Base-by-base conservation (phyloP, 805 yeast genomes). In the Myxozyma sirexii region DNA sequence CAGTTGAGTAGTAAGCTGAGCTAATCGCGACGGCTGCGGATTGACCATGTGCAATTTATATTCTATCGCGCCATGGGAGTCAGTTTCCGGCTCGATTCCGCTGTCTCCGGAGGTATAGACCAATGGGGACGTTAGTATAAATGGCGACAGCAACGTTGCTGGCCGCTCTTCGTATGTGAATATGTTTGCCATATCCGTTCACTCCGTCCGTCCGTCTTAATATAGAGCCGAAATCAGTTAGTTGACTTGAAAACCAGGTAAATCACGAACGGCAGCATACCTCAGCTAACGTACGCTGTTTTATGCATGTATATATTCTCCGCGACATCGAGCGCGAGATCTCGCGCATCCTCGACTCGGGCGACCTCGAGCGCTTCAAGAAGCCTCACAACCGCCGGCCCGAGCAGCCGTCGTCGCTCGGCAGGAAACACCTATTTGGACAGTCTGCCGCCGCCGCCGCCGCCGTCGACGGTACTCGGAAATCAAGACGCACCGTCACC, bases 261-360 rank as follows among this genome's bases (percentile, higher is more conserved):
- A 17, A n/a, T n/a, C n/a, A n/a, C n/a, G n/a, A n/a, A n/a, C n/a
- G n/a, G n/a, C n/a, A n/a, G n/a, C n/a, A 6, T 17, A 38, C 48
- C 35, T 44, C 48, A 44, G 35, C 33, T 29, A n/a, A n/a, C n/a
- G n/a, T n/a, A n/a, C n/a, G n/a, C n/a, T n/a, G n/a, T n/a, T n/a
- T n/a, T n/a, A n/a, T n/a, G n/a, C n/a, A n/a, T n/a, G n/a, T n/a
- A n/a, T n/a, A n/a, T n/a, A n/a, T n/a, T n/a, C n/a, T n/a, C n/a
- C n/a, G n/a, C n/a, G 33, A 29, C 33, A 75, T 77, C 53, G 67
- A 73, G 63, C 69, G 68, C 38, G 79, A 75, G 35, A 57, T 67
- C 35, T 33, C 56, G 47, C 50, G 63, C 10, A 59, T 64, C 43
- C 55, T 65, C 26, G 64, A 64, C 55, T 31, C 56, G n/a, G 60